These are phyloP conservation scores for Pythium monospermum DNA, from an alignment of 352 stramenopile genomes.

Conservation along the genomic window DNA sequence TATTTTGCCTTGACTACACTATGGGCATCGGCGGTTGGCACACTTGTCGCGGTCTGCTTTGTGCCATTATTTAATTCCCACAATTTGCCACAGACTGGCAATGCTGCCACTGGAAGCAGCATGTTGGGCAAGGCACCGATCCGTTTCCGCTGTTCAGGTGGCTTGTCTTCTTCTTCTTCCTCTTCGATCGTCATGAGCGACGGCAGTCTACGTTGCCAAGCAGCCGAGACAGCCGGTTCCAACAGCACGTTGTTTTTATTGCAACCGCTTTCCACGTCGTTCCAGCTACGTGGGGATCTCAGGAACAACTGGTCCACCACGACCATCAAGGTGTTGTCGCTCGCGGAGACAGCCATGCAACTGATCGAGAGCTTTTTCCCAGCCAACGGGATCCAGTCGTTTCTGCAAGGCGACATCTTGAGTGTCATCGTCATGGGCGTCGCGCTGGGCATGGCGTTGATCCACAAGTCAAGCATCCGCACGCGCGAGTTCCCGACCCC, in stretches of 20 bases:
- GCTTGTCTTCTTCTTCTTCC: background rate
- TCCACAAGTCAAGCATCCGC: conserved; percentile 14
- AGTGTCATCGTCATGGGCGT: conserved; percentile 19
- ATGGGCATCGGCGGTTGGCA: conserved; percentile 40
- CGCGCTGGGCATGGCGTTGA: conserved; percentile 19
- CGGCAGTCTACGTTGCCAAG: conserved; percentile 24
- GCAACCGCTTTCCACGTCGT: conserved; percentile 34
- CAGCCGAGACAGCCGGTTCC: background rate
- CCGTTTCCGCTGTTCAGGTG: conserved; percentile 21
- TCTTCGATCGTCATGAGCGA: conserved; percentile 32
- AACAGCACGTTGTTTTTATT: conserved; percentile 48
- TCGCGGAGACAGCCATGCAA: conserved; percentile 5
- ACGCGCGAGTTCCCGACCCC: conserved; percentile 16
- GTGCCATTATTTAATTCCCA: conserved; percentile 26
- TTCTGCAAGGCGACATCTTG: conserved; percentile 17
- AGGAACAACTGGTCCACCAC: too few species aligned
- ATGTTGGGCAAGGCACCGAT: conserved; percentile 15
- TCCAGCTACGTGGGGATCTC: conserved; percentile 12
- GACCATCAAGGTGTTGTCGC: conserved; percentile 1
- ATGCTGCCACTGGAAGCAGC: background rate
- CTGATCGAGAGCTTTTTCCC: conserved; percentile 20
- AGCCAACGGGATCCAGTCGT: conserved; percentile 7
- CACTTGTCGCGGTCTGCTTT: conserved; percentile 35
- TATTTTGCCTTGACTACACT: conserved; percentile 37
- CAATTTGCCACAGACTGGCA: conserved; percentile 11